phyloP scores from a whole-genome alignment of 1,139 yeast genomes.

The Sugiyamaella sp. region DNA sequence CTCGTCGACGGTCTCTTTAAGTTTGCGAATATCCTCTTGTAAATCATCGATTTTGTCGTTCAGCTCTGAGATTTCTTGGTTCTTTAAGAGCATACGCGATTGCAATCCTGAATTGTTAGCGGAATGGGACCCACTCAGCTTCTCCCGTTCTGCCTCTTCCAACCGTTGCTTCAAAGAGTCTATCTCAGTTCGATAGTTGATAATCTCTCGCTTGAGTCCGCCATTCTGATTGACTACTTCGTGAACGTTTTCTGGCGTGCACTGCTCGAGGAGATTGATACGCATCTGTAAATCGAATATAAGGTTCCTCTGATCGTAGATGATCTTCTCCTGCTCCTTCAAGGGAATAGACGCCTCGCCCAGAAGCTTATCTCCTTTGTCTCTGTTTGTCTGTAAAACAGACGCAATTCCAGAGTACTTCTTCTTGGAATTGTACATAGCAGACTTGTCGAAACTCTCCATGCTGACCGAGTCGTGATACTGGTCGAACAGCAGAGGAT shows the following conservation, averaged over 20 bases:
- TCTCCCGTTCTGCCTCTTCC: conserved; percentile 4
- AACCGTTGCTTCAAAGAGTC: conserved; percentile 16
- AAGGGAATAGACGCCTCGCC: conserved; percentile 31
- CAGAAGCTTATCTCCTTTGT: conserved; percentile 15
- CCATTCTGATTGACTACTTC: conserved; percentile 22
- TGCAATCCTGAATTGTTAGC: background rate
- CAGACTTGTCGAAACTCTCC: conserved; percentile 26
- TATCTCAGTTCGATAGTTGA: conserved; percentile 14
- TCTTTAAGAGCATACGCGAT: conserved; percentile 5
- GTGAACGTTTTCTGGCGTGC: conserved; percentile 21
- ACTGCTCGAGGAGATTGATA: conserved; percentile 28
- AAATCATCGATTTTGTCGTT: conserved; percentile 20
- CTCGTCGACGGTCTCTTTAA: conserved; percentile 20
- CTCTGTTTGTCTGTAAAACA: conserved; percentile 18
- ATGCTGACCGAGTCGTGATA: conserved; percentile 28
- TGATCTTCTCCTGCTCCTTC: conserved; percentile 40
- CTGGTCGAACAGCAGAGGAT: conserved; percentile 17
- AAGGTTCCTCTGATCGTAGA: conserved; percentile 57
- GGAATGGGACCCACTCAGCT: background rate
- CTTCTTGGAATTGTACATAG: conserved; percentile 12
- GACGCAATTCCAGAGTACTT: conserved; percentile 10
- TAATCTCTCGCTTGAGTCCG: conserved; percentile 15
- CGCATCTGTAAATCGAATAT: conserved; percentile 65
- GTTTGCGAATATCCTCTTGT: conserved; percentile 15
- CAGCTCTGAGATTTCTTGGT: conserved; percentile 13